Conservation (phyloP, 106 monocot genomes). For the Gastrodia elata region DNA sequence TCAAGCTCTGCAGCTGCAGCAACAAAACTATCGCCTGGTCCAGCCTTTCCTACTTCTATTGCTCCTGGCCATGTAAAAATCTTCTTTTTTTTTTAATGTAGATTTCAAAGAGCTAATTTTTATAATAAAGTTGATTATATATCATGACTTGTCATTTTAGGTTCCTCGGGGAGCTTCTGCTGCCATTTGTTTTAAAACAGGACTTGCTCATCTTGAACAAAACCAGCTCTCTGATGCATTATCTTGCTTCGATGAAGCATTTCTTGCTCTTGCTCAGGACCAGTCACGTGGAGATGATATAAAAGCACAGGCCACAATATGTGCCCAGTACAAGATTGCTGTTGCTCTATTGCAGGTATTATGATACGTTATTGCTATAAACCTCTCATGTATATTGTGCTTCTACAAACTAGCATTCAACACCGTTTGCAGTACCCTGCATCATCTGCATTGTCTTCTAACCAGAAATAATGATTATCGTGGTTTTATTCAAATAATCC, state of each 20-base stretch:
- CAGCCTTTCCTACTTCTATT: conserved; percentile 59
- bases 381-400: not conserved
- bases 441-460: not conserved
- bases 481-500: not conserved
- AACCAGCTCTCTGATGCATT: conserved; percentile 93
- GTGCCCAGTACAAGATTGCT: conserved; percentile 97
- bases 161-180: conserved; percentile 92
- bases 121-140: conserved; percentile 3
- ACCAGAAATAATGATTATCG: not conserved
- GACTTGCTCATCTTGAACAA: conserved; percentile 89
- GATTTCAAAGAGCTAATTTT: not conserved
- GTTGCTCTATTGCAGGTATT: conserved; percentile 86
- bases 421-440: not conserved
- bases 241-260: conserved; percentile 95
- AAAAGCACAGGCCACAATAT: conserved; percentile 95
- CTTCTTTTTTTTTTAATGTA: not conserved
- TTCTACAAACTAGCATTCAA: not conserved
- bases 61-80: conserved; percentile 77
- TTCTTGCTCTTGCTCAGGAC: conserved; percentile 95
- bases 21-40: conserved; percentile 18
- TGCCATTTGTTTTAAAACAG: conserved; percentile 80
- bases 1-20: conserved; percentile 14
- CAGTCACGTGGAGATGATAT: conserved; percentile 84
- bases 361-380: not conserved
- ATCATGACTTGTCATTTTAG: conserved; percentile 17